These are phyloP conservation scores for Calycina herbarum DNA, from an alignment of 2,329 filamentous ascomycete species.

Conservation along the genomic window DNA sequence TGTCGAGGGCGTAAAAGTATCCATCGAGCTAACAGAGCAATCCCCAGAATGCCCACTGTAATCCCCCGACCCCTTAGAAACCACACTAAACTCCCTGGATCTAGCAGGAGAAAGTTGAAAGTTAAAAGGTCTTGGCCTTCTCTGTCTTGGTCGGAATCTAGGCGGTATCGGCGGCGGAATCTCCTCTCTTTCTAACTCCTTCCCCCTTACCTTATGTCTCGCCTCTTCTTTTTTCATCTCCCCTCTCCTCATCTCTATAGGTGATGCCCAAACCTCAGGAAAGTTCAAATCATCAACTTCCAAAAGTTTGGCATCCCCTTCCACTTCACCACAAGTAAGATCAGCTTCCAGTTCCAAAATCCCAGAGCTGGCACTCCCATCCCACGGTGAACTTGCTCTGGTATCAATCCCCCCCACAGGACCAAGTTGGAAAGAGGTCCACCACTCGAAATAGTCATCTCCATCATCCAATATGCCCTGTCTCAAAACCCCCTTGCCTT, in stretches of 20 bases:
- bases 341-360: conserved; percentile 1
- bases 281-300: neutral
- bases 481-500: conserved; percentile 31
- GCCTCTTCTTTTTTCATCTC: neutral
- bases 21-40: no score
- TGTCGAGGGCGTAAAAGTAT: no score
- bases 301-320: neutral
- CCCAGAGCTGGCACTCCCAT: neutral
- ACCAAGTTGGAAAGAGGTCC: neutral
- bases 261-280: neutral
- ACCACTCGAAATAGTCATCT: neutral
- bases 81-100: neutral
- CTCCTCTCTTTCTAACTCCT: no score
- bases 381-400: neutral
- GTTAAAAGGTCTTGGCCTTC: neutral
- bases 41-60: no score
- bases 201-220: no score
- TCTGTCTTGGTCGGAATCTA: no score
- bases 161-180: neutral
- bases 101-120: neutral
- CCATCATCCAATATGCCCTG: conserved; percentile 13
- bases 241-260: no score
- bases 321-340: neutral
- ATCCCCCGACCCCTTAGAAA: no score
- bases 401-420: neutral